Evolutionary conservation across 1,139 yeast species (phyloP).

Genomic region (Suhomyces coccinellae): DNA sequence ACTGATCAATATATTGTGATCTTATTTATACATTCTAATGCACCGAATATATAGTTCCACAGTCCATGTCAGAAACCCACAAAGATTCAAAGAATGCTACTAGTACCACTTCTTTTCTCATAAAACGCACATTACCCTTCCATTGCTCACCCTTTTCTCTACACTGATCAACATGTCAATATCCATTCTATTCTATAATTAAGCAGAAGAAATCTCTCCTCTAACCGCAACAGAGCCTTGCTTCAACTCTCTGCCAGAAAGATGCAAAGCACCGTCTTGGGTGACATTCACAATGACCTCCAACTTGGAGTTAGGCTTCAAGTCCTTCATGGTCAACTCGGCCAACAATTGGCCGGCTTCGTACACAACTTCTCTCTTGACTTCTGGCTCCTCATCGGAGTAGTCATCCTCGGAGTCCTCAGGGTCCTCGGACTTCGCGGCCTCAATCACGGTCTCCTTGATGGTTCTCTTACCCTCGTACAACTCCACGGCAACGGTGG

Average conservation of each 20-base stretch:
- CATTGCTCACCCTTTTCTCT: background rate
- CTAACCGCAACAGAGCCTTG: slow-evolving; percentile 59
- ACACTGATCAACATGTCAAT: background rate
- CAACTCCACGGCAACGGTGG: slow-evolving; percentile 67
- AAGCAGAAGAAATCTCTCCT: slow-evolving; percentile 41
- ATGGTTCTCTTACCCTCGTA: slow-evolving; percentile 84
- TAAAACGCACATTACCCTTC: background rate
- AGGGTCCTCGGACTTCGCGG: slow-evolving; percentile 49
- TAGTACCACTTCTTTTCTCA: background rate
- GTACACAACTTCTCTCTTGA: slow-evolving; percentile 69
- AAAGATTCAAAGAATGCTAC: too few relatives aligned
- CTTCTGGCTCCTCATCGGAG: slow-evolving; percentile 66
- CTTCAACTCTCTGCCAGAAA: slow-evolving; percentile 80
- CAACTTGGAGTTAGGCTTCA: slow-evolving; percentile 64
- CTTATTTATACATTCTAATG: too few relatives aligned
- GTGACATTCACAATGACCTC: slow-evolving; percentile 84
- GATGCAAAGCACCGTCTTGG: slow-evolving; percentile 78
- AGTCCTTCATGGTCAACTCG: slow-evolving; percentile 73
- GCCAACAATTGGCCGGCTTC: slow-evolving; percentile 77
- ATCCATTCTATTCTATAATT: slow-evolving; percentile 3
- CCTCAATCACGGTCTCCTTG: slow-evolving; percentile 74
- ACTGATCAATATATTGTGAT: too few relatives aligned
- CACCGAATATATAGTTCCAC: too few relatives aligned
- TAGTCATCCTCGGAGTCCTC: slow-evolving; percentile 43
- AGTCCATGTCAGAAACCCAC: too few relatives aligned